A percentile compares a stretch with the other conserved stretches of the same genome.
phyloP scores from a whole-genome alignment of 108 stramenopile species.

The Ochromonas danica region DNA sequence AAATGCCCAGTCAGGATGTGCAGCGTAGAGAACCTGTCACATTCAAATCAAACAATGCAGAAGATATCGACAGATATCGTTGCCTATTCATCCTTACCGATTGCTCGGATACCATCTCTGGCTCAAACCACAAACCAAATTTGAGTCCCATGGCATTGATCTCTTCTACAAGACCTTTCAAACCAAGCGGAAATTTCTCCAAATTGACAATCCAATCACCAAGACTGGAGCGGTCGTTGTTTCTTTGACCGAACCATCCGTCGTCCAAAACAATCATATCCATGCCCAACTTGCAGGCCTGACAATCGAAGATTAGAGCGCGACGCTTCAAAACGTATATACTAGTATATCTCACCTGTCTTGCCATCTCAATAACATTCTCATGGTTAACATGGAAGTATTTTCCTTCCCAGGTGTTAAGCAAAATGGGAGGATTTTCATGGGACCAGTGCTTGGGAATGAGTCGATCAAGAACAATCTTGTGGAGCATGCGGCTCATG shows the following conservation, averaged over 20 bases:
- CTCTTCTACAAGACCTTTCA: background rate
- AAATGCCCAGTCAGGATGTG: constrained; percentile 22
- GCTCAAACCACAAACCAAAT: constrained; percentile 38
- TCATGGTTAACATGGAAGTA: background rate
- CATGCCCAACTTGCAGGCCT: background rate
- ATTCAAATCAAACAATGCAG: no score
- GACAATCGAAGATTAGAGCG: no score
- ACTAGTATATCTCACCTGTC: no score
- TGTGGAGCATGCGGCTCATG: background rate
- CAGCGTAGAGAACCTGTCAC: background rate
- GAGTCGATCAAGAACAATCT: background rate
- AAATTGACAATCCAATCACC: constrained; percentile 23
- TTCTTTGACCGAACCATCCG: constrained; percentile 29
- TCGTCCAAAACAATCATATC: constrained; percentile 35
- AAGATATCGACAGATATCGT: no score
- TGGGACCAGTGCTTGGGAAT: background rate
- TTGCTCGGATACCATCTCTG: constrained; percentile 33
- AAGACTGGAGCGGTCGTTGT: background rate
- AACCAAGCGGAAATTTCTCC: constrained; percentile 24
- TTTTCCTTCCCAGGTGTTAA: background rate
- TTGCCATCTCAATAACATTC: background rate
- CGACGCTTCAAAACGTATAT: no score
- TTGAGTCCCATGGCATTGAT: constrained; percentile 3
- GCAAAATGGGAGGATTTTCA: background rate
- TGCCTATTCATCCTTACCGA: no score